phyloP scores from a whole-genome alignment of 768 basidiomycete genomes.

The Leccinum variicolor region DNA sequence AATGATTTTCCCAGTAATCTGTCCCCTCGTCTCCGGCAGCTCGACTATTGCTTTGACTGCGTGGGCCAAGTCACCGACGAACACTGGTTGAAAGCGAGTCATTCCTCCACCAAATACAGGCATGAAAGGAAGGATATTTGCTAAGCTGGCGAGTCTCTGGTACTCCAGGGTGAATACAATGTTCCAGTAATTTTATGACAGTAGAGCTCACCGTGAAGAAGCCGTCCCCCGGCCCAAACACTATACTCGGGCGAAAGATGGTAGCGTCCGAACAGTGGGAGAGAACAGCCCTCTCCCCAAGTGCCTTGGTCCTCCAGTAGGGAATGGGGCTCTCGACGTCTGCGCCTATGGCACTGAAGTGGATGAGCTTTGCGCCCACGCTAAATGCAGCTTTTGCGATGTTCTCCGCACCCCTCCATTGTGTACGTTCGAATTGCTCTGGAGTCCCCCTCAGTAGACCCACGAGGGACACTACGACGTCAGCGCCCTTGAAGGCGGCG shows the following conservation, averaged over 20 bases:
- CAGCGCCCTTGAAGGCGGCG: conserved; percentile 51
- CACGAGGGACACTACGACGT: conserved; percentile 63
- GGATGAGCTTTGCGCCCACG: conserved; percentile 56
- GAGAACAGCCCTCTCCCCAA: conserved; percentile 58
- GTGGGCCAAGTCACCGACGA: conserved; percentile 63
- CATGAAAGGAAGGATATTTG: conserved; percentile 60
- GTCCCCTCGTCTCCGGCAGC: conserved; percentile 31
- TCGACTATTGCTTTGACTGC: conserved; percentile 58
- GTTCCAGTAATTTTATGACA: background rate
- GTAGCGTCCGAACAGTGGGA: conserved; percentile 47
- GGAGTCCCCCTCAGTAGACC: conserved; percentile 61
- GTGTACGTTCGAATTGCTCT: conserved; percentile 55
- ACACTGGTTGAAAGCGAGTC: conserved; percentile 69
- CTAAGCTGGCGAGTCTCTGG: conserved; percentile 62
- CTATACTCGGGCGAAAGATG: conserved; percentile 65
- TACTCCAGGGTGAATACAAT: background rate
- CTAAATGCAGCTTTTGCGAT: conserved; percentile 53
- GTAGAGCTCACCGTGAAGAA: conserved; percentile 60
- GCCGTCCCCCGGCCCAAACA: conserved; percentile 74
- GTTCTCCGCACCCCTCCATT: conserved; percentile 64
- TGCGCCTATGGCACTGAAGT: conserved; percentile 77
- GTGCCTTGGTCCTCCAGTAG: conserved; percentile 59
- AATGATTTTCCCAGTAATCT: conserved; percentile 42
- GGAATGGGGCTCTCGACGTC: conserved; percentile 52
- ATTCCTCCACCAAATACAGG: conserved; percentile 76